phyloP scores from a whole-genome alignment of 2,329 filamentous ascomycete species.

The Colletotrichum cordylinicola region DNA sequence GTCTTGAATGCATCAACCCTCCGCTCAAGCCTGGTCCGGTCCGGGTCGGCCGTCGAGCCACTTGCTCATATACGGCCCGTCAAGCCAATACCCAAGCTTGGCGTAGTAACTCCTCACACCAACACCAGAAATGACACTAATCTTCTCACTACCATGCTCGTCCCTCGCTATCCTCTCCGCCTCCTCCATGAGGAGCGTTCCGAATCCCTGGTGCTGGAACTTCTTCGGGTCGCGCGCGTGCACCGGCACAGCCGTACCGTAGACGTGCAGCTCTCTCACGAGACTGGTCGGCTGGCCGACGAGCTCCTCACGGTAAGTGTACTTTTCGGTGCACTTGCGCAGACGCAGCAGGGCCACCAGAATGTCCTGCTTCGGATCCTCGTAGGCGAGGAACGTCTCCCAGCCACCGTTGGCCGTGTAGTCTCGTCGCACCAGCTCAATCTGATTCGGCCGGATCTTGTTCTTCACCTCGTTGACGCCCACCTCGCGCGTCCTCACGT shows the following conservation, averaged over 20 bases:
- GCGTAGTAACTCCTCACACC: slow-evolving; percentile 95
- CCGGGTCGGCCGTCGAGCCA: slow-evolving; percentile 57
- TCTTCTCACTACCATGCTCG: slow-evolving; percentile 92
- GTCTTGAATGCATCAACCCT: neutral
- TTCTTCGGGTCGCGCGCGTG: slow-evolving; percentile 94
- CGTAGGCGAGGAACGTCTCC: slow-evolving; percentile 98
- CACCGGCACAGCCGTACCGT: slow-evolving; percentile 95
- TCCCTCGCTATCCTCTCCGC: slow-evolving; percentile 93
- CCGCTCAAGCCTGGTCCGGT: slow-evolving; percentile 20
- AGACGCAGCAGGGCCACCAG: slow-evolving; percentile 88
- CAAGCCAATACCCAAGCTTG: slow-evolving; percentile 90
- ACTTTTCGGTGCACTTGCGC: slow-evolving; percentile 87
- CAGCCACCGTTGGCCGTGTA: slow-evolving; percentile 96
- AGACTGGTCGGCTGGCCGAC: slow-evolving; percentile 86
- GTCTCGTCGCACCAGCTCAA: slow-evolving; percentile 92
- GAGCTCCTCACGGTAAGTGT: slow-evolving; percentile 91
- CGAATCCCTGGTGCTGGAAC: slow-evolving; percentile 98
- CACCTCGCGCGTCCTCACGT: slow-evolving; percentile 94
- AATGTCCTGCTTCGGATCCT: slow-evolving; percentile 98
- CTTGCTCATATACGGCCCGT: slow-evolving; percentile 85
- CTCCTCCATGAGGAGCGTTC: slow-evolving; percentile 96
- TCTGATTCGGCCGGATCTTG: slow-evolving; percentile 95
- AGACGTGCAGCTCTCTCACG: slow-evolving; percentile 94
- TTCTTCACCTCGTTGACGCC: slow-evolving; percentile 99
- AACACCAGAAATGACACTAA: slow-evolving; percentile 97